These are phyloP conservation scores for Sugiyamaella marilandica DNA, from an alignment of 805 yeast genomes.

Conservation along the genomic window DNA sequence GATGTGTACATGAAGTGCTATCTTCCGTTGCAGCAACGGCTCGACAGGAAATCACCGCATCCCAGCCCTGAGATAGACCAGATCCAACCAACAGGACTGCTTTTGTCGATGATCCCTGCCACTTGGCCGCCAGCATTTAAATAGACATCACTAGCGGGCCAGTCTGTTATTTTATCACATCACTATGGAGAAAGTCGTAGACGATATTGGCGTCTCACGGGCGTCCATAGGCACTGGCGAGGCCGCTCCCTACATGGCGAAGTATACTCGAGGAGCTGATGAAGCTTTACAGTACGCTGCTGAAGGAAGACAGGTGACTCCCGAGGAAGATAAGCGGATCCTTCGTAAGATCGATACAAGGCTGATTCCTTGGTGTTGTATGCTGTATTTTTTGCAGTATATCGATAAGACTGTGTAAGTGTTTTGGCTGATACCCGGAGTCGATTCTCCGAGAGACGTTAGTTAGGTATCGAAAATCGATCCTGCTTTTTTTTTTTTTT, in stretches of 20 bases:
- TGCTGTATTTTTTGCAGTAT: conserved; percentile 17
- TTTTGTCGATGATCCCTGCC: background rate
- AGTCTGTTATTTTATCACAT: background rate
- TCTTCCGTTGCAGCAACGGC: background rate
- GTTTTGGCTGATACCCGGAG: conserved; percentile 35
- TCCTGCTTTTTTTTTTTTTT: no score
- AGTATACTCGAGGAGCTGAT: background rate
- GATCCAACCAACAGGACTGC: background rate
- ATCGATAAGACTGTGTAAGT: conserved; percentile 49
- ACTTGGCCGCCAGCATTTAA: background rate
- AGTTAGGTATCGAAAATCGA: background rate
- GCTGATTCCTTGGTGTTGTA: conserved; percentile 15
- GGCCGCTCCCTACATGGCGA: background rate
- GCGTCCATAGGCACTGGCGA: background rate
- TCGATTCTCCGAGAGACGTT: background rate
- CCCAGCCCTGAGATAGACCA: background rate
- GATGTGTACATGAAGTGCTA: background rate
- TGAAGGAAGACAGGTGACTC: background rate
- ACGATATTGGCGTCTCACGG: background rate
- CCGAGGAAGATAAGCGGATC: background rate
- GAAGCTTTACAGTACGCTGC: background rate
- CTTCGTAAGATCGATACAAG: conserved; percentile 22
- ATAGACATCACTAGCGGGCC: background rate
- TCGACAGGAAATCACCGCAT: conserved; percentile 3
- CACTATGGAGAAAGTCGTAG: background rate